These are phyloP conservation scores for Solanum dulcamara DNA, from an alignment of 257 asterid species.

Conservation along the genomic window DNA sequence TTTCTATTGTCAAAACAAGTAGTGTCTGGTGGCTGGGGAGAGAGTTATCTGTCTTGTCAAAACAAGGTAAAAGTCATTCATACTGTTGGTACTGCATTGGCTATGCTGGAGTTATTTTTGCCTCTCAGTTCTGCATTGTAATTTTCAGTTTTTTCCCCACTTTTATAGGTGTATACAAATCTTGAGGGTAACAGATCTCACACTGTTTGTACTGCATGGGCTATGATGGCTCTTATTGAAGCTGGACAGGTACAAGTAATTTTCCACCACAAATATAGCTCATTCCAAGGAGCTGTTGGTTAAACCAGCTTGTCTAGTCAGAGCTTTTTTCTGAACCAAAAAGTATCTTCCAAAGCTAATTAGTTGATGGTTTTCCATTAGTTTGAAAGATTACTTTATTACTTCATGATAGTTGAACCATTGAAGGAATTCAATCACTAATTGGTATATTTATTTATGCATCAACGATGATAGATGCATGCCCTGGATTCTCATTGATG, in stretches of 20 bases:
- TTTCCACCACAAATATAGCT: background rate
- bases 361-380: background rate
- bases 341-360: too few relatives aligned
- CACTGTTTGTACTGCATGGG: constrained; percentile 3
- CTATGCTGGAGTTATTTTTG: background rate
- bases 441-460: background rate
- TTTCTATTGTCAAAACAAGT: constrained; percentile 82
- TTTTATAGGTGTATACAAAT: background rate
- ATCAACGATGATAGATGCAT: background rate
- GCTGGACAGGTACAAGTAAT: constrained; percentile 1
- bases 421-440: background rate
- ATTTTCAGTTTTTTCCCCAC: background rate
- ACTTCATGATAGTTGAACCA: background rate
- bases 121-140: background rate
- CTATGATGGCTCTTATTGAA: constrained; percentile 7
- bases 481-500: background rate
- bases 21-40: constrained; percentile 96
- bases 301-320: background rate
- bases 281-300: background rate
- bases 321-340: background rate
- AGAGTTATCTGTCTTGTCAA: constrained; percentile 86
- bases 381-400: background rate
- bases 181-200: background rate
- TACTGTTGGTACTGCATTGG: too few relatives aligned
- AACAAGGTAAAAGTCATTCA: constrained; percentile 45